Conservation (phyloP, 1,139 yeast genomes). For the Debaryomycetaceae sp. region DNA sequence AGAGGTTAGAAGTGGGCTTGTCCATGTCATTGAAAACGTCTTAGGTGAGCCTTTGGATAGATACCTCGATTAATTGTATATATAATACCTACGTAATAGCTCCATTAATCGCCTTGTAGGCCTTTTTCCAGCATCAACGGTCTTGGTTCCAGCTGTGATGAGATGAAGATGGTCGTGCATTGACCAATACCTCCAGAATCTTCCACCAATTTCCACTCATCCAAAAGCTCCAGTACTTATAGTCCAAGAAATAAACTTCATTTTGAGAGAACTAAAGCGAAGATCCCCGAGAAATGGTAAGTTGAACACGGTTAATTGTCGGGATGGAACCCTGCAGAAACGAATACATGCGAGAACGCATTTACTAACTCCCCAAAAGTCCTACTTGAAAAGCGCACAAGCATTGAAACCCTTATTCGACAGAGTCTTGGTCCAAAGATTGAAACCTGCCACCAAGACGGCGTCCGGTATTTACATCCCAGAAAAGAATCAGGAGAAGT, state of each 20-base stretch:
- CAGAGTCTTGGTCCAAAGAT: slow-evolving; percentile 92
- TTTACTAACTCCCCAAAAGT: slow-evolving; percentile 16
- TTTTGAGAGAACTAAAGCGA: background rate
- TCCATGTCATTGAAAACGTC: slow-evolving; percentile 85
- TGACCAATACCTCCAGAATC: slow-evolving; percentile 7
- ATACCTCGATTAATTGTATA: slow-evolving; percentile 58
- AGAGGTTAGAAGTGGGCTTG: slow-evolving; percentile 90
- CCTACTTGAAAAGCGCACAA: slow-evolving; percentile 79
- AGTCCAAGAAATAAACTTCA: background rate
- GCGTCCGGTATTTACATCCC: slow-evolving; percentile 95
- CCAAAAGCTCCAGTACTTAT: background rate
- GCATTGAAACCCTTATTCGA: slow-evolving; percentile 89
- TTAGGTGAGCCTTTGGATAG: slow-evolving; percentile 94
- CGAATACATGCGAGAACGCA: background rate
- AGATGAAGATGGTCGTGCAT: slow-evolving; percentile 3
- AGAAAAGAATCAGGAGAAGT: slow-evolving; percentile 92
- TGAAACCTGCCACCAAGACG: slow-evolving; percentile 88
- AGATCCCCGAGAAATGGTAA: background rate
- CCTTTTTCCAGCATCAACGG: no score
- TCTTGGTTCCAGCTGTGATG: background rate
- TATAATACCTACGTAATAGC: background rate
- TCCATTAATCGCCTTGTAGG: background rate
- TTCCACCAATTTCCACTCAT: slow-evolving; percentile 9
- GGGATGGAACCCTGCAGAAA: no score
- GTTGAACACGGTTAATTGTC: background rate